A percentile compares a stretch with the other conserved stretches of the same genome.
These are phyloP conservation scores for Xylaria sp. DNA, from an alignment of 2,329 filamentous ascomycete genomes.

Conservation along the genomic window DNA sequence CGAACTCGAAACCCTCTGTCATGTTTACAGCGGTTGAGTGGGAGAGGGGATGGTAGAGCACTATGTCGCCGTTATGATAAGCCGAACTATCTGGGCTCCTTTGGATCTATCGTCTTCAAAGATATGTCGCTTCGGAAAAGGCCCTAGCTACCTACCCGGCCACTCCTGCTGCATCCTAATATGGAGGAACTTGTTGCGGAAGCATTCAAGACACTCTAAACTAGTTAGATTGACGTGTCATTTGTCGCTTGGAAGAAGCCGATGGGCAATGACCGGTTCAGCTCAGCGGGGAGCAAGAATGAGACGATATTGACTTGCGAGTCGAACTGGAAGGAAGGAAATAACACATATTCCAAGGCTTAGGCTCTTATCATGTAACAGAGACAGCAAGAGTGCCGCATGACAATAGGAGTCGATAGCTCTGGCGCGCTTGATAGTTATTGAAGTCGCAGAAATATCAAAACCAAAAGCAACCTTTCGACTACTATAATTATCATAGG, in stretches of 20 bases:
- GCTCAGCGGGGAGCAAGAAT: not conserved
- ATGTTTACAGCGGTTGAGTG: not conserved
- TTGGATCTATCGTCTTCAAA: not conserved
- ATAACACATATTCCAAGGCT: not conserved
- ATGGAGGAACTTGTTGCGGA: not conserved
- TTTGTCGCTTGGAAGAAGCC: not conserved
- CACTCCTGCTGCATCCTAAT: not conserved
- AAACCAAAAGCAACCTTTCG: not conserved
- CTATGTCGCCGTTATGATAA: not conserved
- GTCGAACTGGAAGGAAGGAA: no score
- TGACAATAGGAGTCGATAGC: no score
- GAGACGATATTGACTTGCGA: not conserved
- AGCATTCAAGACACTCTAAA: not conserved
- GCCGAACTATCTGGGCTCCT: no score
- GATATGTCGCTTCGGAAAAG: not conserved
- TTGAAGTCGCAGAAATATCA: not conserved
- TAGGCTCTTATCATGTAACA: not conserved
- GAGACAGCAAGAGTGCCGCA: not conserved
- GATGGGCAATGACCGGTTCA: not conserved
- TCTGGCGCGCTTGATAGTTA: not conserved
- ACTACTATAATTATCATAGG: constrained; percentile 3
- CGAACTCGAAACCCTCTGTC: not conserved
- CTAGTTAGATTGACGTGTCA: not conserved
- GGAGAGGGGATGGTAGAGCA: no score
- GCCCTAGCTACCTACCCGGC: not conserved